Conservation (phyloP, 306 rosid species). For the Ammopiptanthus mongolicus region DNA sequence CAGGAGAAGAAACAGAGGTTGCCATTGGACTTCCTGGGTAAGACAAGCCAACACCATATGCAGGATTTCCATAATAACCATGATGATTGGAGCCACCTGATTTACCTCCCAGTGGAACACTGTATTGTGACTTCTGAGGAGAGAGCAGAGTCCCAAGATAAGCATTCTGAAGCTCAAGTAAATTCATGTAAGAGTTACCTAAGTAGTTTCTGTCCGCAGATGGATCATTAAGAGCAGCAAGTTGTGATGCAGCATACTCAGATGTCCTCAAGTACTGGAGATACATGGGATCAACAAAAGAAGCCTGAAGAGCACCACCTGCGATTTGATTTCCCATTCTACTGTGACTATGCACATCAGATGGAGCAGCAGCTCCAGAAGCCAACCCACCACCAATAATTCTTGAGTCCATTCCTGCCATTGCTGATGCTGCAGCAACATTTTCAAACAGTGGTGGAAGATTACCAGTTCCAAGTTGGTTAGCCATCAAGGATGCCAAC, state of each 20-base stretch:
- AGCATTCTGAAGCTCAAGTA: slow-evolving; percentile 83
- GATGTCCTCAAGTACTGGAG: slow-evolving; percentile 81
- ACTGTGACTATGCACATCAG: slow-evolving; percentile 64
- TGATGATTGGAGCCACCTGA: slow-evolving; percentile 69
- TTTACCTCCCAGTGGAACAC: slow-evolving; percentile 56
- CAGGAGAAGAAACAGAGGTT: slow-evolving; percentile 69
- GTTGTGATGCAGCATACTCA: slow-evolving; percentile 83
- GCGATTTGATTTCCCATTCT: slow-evolving; percentile 68
- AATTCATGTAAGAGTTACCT: slow-evolving; percentile 68
- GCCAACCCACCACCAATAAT: slow-evolving; percentile 62
- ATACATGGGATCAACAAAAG: slow-evolving; percentile 81
- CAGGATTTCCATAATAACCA: slow-evolving; percentile 78
- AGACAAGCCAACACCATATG: slow-evolving; percentile 69
- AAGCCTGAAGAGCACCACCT: slow-evolving; percentile 66
- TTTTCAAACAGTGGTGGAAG: slow-evolving; percentile 71
- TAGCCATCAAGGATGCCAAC: slow-evolving; percentile 70
- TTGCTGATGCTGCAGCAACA: slow-evolving; percentile 67
- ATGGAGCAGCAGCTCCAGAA: slow-evolving; percentile 53
- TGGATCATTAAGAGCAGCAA: slow-evolving; percentile 68
- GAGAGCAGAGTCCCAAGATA: slow-evolving; percentile 64
- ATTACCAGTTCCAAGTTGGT: slow-evolving; percentile 71
- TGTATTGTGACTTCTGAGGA: slow-evolving; percentile 84
- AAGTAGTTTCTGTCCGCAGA: slow-evolving; percentile 66
- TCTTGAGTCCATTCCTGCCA: slow-evolving; percentile 79
- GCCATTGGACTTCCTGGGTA: slow-evolving; percentile 91